These are phyloP conservation scores for Calonectria henricotiae DNA, from an alignment of 2,329 filamentous ascomycete genomes.

Conservation along the genomic window DNA sequence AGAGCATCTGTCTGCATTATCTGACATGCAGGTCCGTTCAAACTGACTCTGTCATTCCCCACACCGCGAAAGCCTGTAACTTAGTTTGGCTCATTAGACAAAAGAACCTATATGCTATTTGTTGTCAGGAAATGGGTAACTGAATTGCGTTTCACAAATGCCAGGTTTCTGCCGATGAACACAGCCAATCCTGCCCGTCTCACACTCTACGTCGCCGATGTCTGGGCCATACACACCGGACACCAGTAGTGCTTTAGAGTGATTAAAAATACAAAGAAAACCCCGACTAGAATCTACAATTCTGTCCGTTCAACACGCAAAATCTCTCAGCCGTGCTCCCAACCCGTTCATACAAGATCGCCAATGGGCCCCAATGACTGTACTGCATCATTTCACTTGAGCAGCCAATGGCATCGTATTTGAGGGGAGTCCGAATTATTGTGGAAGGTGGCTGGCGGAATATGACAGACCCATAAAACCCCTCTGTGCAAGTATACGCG, in stretches of 20 bases:
- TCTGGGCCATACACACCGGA: background rate
- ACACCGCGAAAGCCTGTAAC: background rate
- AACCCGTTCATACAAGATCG: background rate
- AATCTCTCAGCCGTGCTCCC: background rate
- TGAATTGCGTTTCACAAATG: no score
- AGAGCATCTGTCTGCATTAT: background rate
- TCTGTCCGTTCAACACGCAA: no score
- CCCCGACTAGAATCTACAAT: background rate
- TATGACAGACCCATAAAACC: constrained; percentile 9
- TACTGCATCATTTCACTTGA: background rate
- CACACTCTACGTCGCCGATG: no score
- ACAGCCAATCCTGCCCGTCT: no score
- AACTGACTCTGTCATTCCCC: no score
- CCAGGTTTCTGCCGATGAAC: no score
- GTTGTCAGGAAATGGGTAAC: no score
- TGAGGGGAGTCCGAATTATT: background rate
- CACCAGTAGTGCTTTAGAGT: no score
- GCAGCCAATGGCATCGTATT: background rate
- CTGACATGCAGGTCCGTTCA: background rate
- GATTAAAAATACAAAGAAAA: background rate
- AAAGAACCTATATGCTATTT: no score
- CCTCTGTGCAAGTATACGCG: background rate
- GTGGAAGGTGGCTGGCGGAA: background rate
- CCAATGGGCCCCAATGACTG: background rate
- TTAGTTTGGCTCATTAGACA: no score